Conservation (phyloP, 352 stramenopile genomes). For the Pythium guiyangense region DNA sequence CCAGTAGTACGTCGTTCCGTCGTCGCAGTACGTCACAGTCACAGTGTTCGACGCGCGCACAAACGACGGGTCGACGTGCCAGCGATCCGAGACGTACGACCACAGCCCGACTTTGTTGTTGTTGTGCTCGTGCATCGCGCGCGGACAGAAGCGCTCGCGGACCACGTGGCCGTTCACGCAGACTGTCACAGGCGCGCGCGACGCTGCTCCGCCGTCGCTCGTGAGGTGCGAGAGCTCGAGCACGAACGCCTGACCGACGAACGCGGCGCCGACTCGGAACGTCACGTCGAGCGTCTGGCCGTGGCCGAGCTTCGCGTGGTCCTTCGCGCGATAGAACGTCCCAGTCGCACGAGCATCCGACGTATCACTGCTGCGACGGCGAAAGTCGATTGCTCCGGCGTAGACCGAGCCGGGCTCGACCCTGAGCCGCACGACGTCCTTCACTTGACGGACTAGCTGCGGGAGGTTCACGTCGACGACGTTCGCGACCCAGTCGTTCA, state of each 20-base stretch:
- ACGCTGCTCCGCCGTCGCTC: background rate
- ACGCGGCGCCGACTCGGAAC: background rate
- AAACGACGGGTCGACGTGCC: background rate
- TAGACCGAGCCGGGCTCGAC: background rate
- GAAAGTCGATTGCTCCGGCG: background rate
- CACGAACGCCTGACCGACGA: background rate
- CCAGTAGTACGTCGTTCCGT: background rate
- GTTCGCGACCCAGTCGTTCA: background rate
- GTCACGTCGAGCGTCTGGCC: background rate
- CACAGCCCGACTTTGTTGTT: constrained; percentile 2
- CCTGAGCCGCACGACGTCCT: background rate
- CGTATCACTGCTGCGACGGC: background rate
- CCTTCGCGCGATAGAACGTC: background rate
- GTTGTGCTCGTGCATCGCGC: background rate
- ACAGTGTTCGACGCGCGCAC: background rate
- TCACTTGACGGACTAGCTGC: background rate
- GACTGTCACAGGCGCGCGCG: background rate
- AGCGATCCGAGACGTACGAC: background rate
- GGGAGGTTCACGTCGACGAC: background rate
- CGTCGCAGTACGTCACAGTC: background rate
- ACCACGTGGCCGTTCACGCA: background rate
- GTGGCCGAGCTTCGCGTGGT: background rate
- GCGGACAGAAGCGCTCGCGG: background rate
- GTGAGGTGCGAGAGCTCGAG: background rate
- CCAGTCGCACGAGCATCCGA: background rate